Evolutionary conservation across 106 monocot species (phyloP), one percentile per base, ranked within the genome.

Genomic region (Posidonia australis): DNA sequence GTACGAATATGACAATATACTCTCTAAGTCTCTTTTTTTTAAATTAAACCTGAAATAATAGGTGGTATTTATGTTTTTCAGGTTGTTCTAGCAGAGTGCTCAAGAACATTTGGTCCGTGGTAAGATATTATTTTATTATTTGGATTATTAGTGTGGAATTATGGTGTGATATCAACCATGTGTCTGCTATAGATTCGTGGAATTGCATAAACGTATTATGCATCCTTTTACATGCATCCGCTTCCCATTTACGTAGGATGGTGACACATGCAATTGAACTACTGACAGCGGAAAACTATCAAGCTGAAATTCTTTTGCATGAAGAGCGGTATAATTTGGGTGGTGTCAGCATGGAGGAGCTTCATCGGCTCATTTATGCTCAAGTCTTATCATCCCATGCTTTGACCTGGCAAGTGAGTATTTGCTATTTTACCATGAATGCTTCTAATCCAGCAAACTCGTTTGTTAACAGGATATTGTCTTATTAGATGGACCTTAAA

Each of bases 31-130:
- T 62, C 41, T 17, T 52, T 26, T 13, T 31, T 17, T 53, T 46
- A 16, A 5, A 7, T 53, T 52, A 24, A 48, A 41, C 23, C 14
- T 51, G 28, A 29, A 18, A 42, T 63, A 42, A 51, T 10, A 51
- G 32, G 13, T 67, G 52, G 36, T 36, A 36, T 32, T 70, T 32
- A 19, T 58, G 10, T 51, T 25, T 58, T 47, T 53, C 71, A 96
- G 96, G 86, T 90, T 85, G 82, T 96, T 60, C 70, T 96, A 62
- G 90, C 90, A 52, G 86, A 96, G 70, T 90, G 86, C 77, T 80
- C 80, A 45, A 96, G 80, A 65, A 64, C 76, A 62, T 96, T 87
- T 83, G 96, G 90, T 17, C 79, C 96, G 46, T 96, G 96, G 96
- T 96, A 68, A 82, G 80, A 21, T 65, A 54, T 66, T 27, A 31